A percentile compares a stretch with the other conserved stretches of the same genome.
These are phyloP conservation scores for Penstemon barbatus DNA, from an alignment of 257 asterid species.

Conservation along the genomic window DNA sequence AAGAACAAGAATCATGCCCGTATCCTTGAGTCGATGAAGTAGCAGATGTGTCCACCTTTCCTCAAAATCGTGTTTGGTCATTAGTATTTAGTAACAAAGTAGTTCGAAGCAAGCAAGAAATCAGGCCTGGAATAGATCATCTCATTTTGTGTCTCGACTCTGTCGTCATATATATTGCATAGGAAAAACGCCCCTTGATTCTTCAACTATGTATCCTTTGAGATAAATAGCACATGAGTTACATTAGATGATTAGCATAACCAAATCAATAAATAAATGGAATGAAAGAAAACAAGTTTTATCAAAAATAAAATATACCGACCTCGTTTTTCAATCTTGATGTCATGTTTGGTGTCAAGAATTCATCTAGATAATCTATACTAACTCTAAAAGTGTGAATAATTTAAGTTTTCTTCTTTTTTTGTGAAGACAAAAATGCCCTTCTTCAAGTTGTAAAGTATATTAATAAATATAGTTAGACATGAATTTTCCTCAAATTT, in stretches of 20 bases:
- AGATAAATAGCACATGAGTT: conserved; percentile 17
- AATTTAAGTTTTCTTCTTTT: no score
- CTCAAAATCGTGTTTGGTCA: conserved; percentile 33
- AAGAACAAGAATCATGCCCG: conserved; percentile 31
- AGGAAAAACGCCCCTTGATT: conserved; percentile 19
- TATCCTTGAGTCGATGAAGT: conserved; percentile 31
- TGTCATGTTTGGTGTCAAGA: no score
- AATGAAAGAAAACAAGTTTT: background rate
- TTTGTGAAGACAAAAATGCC: no score
- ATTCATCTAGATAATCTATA: no score
- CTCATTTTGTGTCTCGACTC: conserved; percentile 28
- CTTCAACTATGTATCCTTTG: conserved; percentile 38
- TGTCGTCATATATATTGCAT: conserved; percentile 20
- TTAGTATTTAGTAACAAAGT: conserved; percentile 40
- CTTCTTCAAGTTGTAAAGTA: no score
- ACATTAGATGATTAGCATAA: conserved; percentile 24
- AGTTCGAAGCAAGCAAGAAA: conserved; percentile 50
- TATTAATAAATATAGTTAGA: no score
- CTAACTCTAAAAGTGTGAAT: no score
- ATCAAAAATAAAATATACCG: conserved; percentile 16
- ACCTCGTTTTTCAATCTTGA: no score
- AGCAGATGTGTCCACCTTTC: conserved; percentile 22
- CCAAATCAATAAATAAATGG: conserved; percentile 8
- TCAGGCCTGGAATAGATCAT: conserved; percentile 54
- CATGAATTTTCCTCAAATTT: no score